Evolutionary conservation across 257 asterid species (phyloP), one percentile per base, ranked within the genome.

Genomic region (Solanum virginianum): DNA sequence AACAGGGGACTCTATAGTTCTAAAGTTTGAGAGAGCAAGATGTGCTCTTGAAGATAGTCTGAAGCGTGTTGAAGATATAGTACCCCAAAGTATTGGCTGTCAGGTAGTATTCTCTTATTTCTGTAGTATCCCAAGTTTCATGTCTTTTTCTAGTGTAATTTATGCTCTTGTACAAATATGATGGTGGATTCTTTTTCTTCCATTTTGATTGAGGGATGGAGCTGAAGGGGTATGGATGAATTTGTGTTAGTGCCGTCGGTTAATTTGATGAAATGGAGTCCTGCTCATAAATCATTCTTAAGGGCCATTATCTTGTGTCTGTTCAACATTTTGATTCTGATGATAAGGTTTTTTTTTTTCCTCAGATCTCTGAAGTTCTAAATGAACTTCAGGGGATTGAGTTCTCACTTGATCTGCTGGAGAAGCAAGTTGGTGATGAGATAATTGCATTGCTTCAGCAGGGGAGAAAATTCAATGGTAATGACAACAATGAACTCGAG

Each of bases 21-120:
- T 91, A 86, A 97, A 97, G 87, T 95, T 97, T 91, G 98, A 94
- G 92, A 95, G 92, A 89, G 97, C 99, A 85, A 93, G 97, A 90
- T 89, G 93, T 89, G 96, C 99, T 74, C 92, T 97, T 80, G 94
- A 90, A 89, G 98, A 94, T 89, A 90, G 99, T 88, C 91, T 97
- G 85, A 91, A 86, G 85, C 95, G 97, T 53, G 99, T 97, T 83
- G 98, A 95, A 91, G 98, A 95, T 88, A 93, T 97, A 86, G 99
- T 97, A 84, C 95, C 97, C 45, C 97, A 92, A 89, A 80, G 93
- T 87, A 97, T 95, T 85, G 95, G 98, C 86, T 88, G 88, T 87
- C 99, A 94, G 99, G 99, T 97, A 88, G 80, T 22, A 14, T 47
- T 74, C 45, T 53, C 54, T 39, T 53, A 24, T n/a, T 22, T 84